These are phyloP conservation scores for Pseudogymnoascus sp. DNA, from an alignment of 2,329 filamentous ascomycete species.

Conservation along the genomic window DNA sequence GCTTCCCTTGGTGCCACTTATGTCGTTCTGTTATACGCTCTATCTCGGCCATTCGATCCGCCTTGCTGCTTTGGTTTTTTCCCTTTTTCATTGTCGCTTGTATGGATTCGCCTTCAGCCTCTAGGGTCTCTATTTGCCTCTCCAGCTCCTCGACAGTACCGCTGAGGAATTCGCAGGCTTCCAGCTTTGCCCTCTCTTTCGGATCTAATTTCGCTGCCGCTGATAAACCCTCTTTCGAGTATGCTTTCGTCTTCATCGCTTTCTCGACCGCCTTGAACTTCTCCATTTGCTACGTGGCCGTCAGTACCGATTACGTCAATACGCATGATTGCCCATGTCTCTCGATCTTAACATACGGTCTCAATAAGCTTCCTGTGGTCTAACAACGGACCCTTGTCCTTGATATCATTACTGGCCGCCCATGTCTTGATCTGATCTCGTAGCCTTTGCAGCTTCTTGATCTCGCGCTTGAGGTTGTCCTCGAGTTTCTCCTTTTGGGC, in stretches of 20 bases:
- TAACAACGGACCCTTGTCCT: constrained; percentile 92
- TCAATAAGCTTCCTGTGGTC: constrained; percentile 95
- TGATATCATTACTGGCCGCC: constrained; percentile 97
- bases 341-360: constrained; percentile 54
- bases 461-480: constrained; percentile 96
- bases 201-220: constrained; percentile 90
- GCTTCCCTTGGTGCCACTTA: constrained; percentile 91
- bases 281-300: constrained; percentile 78
- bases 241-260: constrained; percentile 99
- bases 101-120: constrained; percentile 82
- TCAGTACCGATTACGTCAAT: constrained; percentile 9
- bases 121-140: constrained; percentile 83
- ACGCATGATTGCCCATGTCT: constrained; percentile 7
- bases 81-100: constrained; percentile 90
- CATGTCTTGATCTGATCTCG: constrained; percentile 99
- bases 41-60: constrained; percentile 81
- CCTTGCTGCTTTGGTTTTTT: constrained; percentile 76
- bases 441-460: constrained; percentile 97
- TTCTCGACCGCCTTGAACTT: constrained; percentile 99
- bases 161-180: constrained; percentile 78
- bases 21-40: constrained; percentile 80
- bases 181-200: constrained; percentile 92
- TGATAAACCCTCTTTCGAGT: constrained; percentile 93
- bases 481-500: constrained; percentile 98
- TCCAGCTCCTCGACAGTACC: constrained; percentile 87